Conservation (phyloP, 768 basidiomycete genomes). For the Sporobolomyces pararoseus region DNA sequence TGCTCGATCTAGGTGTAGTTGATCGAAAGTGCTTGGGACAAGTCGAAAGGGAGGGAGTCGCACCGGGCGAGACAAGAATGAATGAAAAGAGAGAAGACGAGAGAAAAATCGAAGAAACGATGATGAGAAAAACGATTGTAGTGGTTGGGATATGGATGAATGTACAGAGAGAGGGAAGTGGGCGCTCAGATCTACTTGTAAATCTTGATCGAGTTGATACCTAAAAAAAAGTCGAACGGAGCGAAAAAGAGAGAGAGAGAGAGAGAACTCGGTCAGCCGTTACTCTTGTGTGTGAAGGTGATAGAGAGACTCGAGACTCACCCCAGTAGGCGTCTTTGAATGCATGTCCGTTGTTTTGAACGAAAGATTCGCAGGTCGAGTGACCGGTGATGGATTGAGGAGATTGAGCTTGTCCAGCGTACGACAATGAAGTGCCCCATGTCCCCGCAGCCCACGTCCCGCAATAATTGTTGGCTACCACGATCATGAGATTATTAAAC, state of each 20-base stretch:
- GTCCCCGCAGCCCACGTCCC: slow-evolving; percentile 9
- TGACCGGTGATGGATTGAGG: background rate
- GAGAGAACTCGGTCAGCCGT: background rate
- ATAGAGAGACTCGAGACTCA: background rate
- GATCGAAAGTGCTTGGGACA: too few species aligned
- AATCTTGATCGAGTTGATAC: slow-evolving; percentile 23
- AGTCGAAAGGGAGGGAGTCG: too few species aligned
- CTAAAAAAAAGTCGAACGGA: background rate
- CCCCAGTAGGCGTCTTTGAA: slow-evolving; percentile 31
- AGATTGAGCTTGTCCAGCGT: slow-evolving; percentile 12
- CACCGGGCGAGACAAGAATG: too few species aligned
- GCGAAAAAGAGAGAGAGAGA: too few species aligned
- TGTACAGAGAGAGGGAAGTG: too few species aligned
- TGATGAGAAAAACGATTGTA: too few species aligned
- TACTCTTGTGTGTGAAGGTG: background rate
- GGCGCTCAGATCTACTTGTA: too few species aligned
- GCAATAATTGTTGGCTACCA: slow-evolving; percentile 13
- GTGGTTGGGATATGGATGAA: too few species aligned
- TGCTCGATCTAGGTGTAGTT: too few species aligned
- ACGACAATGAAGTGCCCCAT: background rate
- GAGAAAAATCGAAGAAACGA: too few species aligned
- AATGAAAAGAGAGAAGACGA: too few species aligned
- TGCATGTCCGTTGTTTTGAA: slow-evolving; percentile 6
- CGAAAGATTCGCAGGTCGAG: background rate
- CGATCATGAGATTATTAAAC: slow-evolving; percentile 12